phyloP scores from a whole-genome alignment of 164 flowering plant genomes.

The Buxus sempervirens region DNA sequence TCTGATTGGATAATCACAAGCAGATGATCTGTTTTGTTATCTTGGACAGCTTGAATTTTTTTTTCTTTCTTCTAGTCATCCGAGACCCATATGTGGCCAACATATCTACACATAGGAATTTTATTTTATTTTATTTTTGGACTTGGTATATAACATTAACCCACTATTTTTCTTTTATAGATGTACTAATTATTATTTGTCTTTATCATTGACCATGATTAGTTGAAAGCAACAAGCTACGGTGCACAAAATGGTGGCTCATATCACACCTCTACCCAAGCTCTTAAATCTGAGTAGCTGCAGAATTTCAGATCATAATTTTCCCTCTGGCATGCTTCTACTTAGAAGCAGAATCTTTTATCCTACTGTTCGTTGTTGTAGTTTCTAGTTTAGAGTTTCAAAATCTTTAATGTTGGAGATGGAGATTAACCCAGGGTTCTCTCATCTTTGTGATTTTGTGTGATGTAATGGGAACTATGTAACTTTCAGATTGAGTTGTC shows the following conservation, averaged over 20 bases:
- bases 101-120: not conserved
- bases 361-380: no score
- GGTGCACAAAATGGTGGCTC: slow-evolving; percentile 30
- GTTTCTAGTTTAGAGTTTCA: not conserved
- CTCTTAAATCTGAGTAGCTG: slow-evolving; percentile 37
- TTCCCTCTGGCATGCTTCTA: not conserved
- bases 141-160: not conserved
- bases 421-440: slow-evolving; percentile 2
- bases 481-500: not conserved
- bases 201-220: slow-evolving; percentile 2
- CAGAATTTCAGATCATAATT: not conserved
- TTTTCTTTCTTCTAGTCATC: no score
- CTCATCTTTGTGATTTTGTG: not conserved
- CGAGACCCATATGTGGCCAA: no score
- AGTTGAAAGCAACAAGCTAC: slow-evolving; percentile 30
- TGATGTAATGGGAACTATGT: not conserved
- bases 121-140: not conserved
- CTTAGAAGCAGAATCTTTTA: not conserved
- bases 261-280: slow-evolving; percentile 11
- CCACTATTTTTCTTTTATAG: not conserved
- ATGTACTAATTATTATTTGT: not conserved
- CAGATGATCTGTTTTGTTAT: not conserved
- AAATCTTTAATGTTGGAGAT: not conserved
- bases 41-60: not conserved
- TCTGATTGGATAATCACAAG: not conserved